Evolutionary conservation across 495 filamentous ascomycete species (phyloP), one percentile per base, ranked within the genome.

Genomic region (Corynascus novoguineensis): DNA sequence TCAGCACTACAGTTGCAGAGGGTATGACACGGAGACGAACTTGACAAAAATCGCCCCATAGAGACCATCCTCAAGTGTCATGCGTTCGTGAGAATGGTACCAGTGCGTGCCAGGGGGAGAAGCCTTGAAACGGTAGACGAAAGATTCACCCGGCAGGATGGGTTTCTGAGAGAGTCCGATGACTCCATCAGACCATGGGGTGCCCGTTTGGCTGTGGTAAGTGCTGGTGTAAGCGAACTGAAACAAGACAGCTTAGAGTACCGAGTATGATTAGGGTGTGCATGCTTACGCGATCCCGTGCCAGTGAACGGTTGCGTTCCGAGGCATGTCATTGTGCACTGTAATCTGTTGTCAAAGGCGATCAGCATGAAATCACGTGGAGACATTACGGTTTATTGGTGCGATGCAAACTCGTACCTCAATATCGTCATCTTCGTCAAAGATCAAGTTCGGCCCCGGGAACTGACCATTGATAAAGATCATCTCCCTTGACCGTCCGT

Each of bases 241-340:
- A n/a, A 10, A 37, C 34, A 10, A 37, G 3, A 10, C n/a, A 2
- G 10, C 3, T 15, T 37, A 15, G 3, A 37, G 19, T 22, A 19
- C 4, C 40, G 7, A 15, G 34, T 10, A 15, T 12, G 11, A 37
- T n/a, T n/a, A n/a, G n/a, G n/a, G n/a, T n/a, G n/a, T n/a, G n/a
- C n/a, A n/a, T n/a, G n/a, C 38, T 45, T 45, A 45, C 41, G 41
- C 41, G 8, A 45, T 45, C 4, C 41, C 41, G 21, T 45, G 41
- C 41, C 41, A 45, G 41, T 45, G 41, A 12, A 45, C 21, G 22
- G 41, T 24, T 2, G 41, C 41, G 27, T 45, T 45, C 21, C 14
- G 14, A 22, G 41, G 41, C 41, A 45, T 45, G 41, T 45, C 41
- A 45, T 45, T 45, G 41, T 45, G 21, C 41, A 45, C 41, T 10